Base-by-base conservation (phyloP, 2,329 filamentous ascomycete species). In the Drechslera avenae region DNA sequence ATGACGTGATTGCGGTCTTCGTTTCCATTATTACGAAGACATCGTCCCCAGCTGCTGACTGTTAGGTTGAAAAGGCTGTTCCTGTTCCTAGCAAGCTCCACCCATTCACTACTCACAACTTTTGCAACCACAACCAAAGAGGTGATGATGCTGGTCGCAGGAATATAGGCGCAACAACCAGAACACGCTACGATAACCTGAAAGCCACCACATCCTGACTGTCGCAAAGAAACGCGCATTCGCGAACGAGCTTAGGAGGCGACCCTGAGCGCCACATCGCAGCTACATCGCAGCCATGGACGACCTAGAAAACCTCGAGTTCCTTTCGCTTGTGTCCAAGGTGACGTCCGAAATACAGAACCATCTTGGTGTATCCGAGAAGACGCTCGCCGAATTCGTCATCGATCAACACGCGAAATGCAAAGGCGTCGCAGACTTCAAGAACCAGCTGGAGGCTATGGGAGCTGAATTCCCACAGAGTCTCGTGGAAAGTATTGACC, bases 321-420 rank as follows among this genome's bases (percentile, higher is more conserved):
- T 95, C 54, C 83, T 99, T 46, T 96, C 92, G 65, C 86, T 99
- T 68, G 91, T 97, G 49, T 94, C 91, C 42, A 96, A 93, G 74
- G 91, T 99, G 64, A 91, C 91, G 12, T 93, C 89, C 14, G 94
- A 99, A 75, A 82, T 99, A 45, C 88, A 96, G 66, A 99, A 99
- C 69, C 90, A 99, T 76, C 77, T 97, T 52, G 91, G 92, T 48
- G 86, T 97, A 64, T 89, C 84, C 71, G 92, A 99, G 76, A 97
- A 96, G 76, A 96, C 91, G 4, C 85, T 99, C 19, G 92, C 94
- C 63, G 94, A 99, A 75, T 99, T 96, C 71, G 86, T 99, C 66
- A 96, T 99, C 69, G 89, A 89, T 55, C 89, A 96, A 71, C 90
- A 96, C 65, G 76, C 88, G 71, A 84, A 92, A 81, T 89, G 86